phyloP scores from a whole-genome alignment of 208 protist species.

The Crithidia acanthocephali region DNA sequence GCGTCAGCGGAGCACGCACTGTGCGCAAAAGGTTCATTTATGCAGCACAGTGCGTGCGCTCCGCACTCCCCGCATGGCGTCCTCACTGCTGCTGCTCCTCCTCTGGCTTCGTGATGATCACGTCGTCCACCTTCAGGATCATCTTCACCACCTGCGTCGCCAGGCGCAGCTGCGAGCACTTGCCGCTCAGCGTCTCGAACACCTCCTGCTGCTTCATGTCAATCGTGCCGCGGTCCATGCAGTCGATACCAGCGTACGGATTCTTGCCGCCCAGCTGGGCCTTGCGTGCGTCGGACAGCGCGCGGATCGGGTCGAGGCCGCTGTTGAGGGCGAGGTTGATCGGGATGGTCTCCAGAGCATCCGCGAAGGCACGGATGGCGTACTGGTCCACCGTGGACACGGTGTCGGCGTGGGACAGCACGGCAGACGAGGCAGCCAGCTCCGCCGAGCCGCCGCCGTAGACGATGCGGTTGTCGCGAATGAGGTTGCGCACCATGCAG shows the following conservation, averaged over 20 bases:
- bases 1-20: no score
- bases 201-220: slow-evolving; percentile 99
- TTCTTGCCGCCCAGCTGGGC: slow-evolving; percentile 96
- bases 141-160: slow-evolving; percentile 99
- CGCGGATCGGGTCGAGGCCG: slow-evolving; percentile 97
- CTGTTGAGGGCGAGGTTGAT: slow-evolving; percentile 99
- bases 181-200: slow-evolving; percentile 99
- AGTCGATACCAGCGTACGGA: slow-evolving; percentile 98
- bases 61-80: no score
- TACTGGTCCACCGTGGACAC: slow-evolving; percentile 98
- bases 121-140: slow-evolving; percentile 99
- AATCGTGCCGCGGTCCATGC: slow-evolving; percentile 94
- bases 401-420: slow-evolving; percentile 93
- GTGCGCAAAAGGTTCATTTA: no score
- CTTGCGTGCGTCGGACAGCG: slow-evolving; percentile 96
- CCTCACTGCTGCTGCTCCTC: slow-evolving; percentile 74
- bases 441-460: slow-evolving; percentile 99
- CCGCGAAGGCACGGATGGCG: slow-evolving; percentile 99
- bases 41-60: no score
- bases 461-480: slow-evolving; percentile 99
- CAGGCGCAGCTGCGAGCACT: slow-evolving; percentile 99
- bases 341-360: slow-evolving; percentile 99
- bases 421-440: slow-evolving; percentile 96
- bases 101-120: slow-evolving; percentile 94
- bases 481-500: slow-evolving; percentile 99